Percentiles rank a stretch among this genome's conserved stretches.
These are phyloP conservation scores for Myxozyma monticola DNA, from an alignment of 805 yeast genomes.

Conservation along the genomic window DNA sequence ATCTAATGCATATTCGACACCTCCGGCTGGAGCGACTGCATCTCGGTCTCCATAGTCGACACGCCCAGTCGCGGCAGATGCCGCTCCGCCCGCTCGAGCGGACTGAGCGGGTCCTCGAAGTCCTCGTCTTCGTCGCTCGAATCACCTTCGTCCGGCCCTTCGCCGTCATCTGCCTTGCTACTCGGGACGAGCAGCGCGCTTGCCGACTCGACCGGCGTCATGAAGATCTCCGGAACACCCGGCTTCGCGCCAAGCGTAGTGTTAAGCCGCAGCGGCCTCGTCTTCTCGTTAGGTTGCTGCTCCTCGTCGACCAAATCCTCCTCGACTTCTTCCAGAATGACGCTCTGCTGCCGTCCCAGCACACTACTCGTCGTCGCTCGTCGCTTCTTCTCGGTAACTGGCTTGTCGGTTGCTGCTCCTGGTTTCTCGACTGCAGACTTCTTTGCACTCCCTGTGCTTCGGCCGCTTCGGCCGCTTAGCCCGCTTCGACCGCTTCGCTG, in stretches of 20 bases:
- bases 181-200: neutral
- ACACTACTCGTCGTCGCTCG: too few species aligned
- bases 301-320: neutral
- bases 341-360: constrained; percentile 9
- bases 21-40: neutral
- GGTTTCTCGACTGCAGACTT: neutral
- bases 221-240: neutral
- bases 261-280: neutral
- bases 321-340: constrained; percentile 12
- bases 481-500: neutral
- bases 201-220: constrained; percentile 1
- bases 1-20: too few species aligned
- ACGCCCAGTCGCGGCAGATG: constrained; percentile 14
- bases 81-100: constrained; percentile 13
- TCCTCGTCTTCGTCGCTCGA: neutral
- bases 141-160: neutral
- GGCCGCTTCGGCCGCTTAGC: constrained; percentile 1
- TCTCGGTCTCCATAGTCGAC: constrained; percentile 7
- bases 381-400: too few species aligned
- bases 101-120: neutral
- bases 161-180: neutral
- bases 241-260: neutral
- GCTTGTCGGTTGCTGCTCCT: too few species aligned
- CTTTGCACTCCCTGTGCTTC: neutral
- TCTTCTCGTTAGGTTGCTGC: neutral